Conservation (phyloP, 31 red algal species). For the Endocladia muricata region DNA sequence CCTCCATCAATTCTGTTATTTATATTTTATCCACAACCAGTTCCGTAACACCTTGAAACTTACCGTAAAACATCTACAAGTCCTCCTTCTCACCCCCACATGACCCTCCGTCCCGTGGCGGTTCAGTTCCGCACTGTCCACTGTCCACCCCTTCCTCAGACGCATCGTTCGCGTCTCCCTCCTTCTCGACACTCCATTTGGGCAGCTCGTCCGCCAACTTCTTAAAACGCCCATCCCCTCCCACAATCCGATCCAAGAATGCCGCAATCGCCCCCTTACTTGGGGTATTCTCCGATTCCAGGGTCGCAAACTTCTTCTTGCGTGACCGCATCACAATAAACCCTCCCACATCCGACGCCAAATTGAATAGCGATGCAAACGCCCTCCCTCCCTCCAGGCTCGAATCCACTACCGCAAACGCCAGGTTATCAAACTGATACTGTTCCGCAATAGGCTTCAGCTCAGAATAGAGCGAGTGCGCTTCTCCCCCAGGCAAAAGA, state of each 20-base stretch:
- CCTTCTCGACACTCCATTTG: slow-evolving; percentile 31
- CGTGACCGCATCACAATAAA: slow-evolving; percentile 61
- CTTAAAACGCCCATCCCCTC: slow-evolving; percentile 71
- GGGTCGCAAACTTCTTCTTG: slow-evolving; percentile 62
- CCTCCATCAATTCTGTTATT: no score
- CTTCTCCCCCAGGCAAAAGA: slow-evolving; percentile 38
- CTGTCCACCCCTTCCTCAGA: slow-evolving; percentile 9
- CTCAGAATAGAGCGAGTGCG: not conserved
- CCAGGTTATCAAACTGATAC: slow-evolving; percentile 82
- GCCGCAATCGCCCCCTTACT: slow-evolving; percentile 28
- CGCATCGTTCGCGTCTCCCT: not conserved
- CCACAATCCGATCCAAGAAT: slow-evolving; percentile 78
- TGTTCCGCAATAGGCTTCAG: slow-evolving; percentile 41
- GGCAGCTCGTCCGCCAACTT: slow-evolving; percentile 57
- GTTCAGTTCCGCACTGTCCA: slow-evolving; percentile 49
- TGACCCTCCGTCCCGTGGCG: slow-evolving; percentile 38
- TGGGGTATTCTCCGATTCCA: slow-evolving; percentile 18
- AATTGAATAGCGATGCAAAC: slow-evolving; percentile 29
- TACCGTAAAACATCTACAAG: slow-evolving; percentile 2
- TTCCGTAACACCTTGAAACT: not conserved
- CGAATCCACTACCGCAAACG: slow-evolving; percentile 64
- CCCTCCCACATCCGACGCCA: slow-evolving; percentile 15
- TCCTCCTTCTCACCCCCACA: slow-evolving; percentile 48
- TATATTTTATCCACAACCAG: no score
- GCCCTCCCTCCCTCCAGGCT: slow-evolving; percentile 16